Evolutionary conservation across 2,329 filamentous ascomycete genomes (phyloP).

Genomic region (Cryoendolithus antarcticus): DNA sequence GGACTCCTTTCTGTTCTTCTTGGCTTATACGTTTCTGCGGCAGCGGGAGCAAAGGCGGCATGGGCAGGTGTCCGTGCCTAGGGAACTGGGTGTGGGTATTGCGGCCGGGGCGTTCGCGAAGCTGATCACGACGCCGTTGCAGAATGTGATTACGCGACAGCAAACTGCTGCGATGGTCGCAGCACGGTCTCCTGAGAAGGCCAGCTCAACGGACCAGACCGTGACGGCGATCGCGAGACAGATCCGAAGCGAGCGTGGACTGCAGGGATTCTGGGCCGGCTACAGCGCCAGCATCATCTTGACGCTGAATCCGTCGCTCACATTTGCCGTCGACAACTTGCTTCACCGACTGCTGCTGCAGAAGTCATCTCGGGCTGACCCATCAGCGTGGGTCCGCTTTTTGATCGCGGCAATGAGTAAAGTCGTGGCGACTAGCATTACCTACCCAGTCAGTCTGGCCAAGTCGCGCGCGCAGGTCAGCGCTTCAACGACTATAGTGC

Average conservation of each 20-base stretch:
- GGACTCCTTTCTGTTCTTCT: slow-evolving; percentile 78
- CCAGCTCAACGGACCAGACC: slow-evolving; percentile 15
- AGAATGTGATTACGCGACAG: slow-evolving; percentile 71
- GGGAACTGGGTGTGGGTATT: slow-evolving; percentile 64
- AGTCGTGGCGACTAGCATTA: slow-evolving; percentile 60
- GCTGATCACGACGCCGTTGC: slow-evolving; percentile 65
- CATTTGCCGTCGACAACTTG: slow-evolving; percentile 68
- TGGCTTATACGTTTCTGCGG: slow-evolving; percentile 56
- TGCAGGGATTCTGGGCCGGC: slow-evolving; percentile 73
- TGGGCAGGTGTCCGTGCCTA: slow-evolving; percentile 38
- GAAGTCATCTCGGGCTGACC: slow-evolving; percentile 38
- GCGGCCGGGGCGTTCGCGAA: slow-evolving; percentile 63
- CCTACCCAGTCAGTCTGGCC: slow-evolving; percentile 78
- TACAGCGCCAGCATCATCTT: slow-evolving; percentile 71
- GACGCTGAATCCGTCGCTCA: slow-evolving; percentile 75
- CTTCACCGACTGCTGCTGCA: slow-evolving; percentile 49
- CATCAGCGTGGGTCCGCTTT: slow-evolving; percentile 46
- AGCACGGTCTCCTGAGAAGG: slow-evolving; percentile 24
- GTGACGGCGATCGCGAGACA: slow-evolving; percentile 47
- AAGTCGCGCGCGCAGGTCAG: slow-evolving; percentile 65
- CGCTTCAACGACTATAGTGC: slow-evolving; percentile 15
- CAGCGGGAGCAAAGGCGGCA: slow-evolving; percentile 21
- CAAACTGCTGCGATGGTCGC: slow-evolving; percentile 52
- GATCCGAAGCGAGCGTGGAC: slow-evolving; percentile 57
- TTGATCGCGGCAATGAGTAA: slow-evolving; percentile 67